Evolutionary conservation across 768 basidiomycete species (phyloP).

Genomic region (Suillus alpinus): DNA sequence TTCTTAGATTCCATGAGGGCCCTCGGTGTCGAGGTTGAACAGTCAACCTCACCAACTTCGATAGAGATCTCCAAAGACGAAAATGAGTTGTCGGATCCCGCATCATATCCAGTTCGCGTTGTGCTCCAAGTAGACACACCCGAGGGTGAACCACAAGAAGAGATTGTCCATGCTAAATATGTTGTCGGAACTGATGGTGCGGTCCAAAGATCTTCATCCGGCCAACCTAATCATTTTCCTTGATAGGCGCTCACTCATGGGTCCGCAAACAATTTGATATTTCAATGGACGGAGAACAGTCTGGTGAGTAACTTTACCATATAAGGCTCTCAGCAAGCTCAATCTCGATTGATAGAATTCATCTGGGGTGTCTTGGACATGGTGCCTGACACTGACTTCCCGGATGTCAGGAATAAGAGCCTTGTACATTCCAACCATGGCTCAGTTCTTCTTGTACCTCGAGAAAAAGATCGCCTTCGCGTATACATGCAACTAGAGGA

Average conservation of each 20-base stretch:
- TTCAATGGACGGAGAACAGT: slow-evolving; percentile 75
- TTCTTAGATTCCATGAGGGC: slow-evolving; percentile 33
- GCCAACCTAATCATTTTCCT: not conserved
- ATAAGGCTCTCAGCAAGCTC: not conserved
- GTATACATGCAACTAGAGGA: slow-evolving; percentile 52
- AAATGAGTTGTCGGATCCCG: slow-evolving; percentile 18
- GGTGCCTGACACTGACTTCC: slow-evolving; percentile 49
- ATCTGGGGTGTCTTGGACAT: slow-evolving; percentile 48
- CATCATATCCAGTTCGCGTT: slow-evolving; percentile 23
- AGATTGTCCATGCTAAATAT: slow-evolving; percentile 68
- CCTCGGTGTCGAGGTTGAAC: slow-evolving; percentile 30
- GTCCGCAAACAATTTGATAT: slow-evolving; percentile 67
- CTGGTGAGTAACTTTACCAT: slow-evolving; percentile 24
- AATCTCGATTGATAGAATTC: slow-evolving; percentile 24
- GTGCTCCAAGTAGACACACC: slow-evolving; percentile 19
- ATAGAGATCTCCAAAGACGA: slow-evolving; percentile 29
- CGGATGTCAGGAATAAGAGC: slow-evolving; percentile 47
- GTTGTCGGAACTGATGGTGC: slow-evolving; percentile 75
- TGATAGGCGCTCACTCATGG: slow-evolving; percentile 77
- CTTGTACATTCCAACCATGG: slow-evolving; percentile 51
- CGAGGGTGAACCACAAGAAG: slow-evolving; percentile 38
- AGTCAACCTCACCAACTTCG: slow-evolving; percentile 27
- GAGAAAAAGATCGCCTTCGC: slow-evolving; percentile 45
- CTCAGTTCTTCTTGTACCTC: slow-evolving; percentile 50
- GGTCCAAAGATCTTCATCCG: slow-evolving; percentile 8